These are phyloP conservation scores for Neurospora terricola DNA, from an alignment of 495 filamentous ascomycete species.

Conservation along the genomic window DNA sequence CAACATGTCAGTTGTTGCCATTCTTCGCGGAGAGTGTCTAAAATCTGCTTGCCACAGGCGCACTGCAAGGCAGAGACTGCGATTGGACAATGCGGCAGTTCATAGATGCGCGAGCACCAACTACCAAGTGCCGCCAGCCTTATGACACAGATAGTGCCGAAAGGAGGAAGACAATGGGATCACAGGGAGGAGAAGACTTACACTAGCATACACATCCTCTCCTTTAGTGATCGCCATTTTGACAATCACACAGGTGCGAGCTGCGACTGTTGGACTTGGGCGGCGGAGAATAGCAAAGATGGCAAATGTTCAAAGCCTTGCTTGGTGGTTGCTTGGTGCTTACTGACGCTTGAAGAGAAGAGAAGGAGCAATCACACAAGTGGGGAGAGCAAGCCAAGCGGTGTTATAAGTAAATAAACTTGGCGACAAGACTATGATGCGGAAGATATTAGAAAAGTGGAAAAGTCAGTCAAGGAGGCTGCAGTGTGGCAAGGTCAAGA, in stretches of 20 bases:
- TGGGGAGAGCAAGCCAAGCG: neutral
- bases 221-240: constrained; percentile 10
- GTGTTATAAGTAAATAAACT: neutral
- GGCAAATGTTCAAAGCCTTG: neutral
- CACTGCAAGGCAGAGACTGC: constrained; percentile 1
- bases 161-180: neutral
- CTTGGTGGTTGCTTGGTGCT: neutral
- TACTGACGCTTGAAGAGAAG: neutral
- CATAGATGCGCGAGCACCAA: neutral
- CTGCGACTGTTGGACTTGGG: neutral
- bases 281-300: neutral
- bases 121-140: neutral
- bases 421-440: neutral
- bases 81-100: constrained; percentile 1
- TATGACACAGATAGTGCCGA: neutral
- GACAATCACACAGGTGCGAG: constrained; percentile 11
- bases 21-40: neutral
- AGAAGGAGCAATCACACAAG: neutral
- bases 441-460: neutral
- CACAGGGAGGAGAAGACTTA: constrained; percentile 19
- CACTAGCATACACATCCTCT: constrained; percentile 49
- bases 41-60: neutral
- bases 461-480: neutral
- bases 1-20: constrained; percentile 18
- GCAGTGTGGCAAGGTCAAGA: neutral